Base-by-base conservation (phyloP, 805 yeast genomes). In the Barnettozyma botsteinii region DNA sequence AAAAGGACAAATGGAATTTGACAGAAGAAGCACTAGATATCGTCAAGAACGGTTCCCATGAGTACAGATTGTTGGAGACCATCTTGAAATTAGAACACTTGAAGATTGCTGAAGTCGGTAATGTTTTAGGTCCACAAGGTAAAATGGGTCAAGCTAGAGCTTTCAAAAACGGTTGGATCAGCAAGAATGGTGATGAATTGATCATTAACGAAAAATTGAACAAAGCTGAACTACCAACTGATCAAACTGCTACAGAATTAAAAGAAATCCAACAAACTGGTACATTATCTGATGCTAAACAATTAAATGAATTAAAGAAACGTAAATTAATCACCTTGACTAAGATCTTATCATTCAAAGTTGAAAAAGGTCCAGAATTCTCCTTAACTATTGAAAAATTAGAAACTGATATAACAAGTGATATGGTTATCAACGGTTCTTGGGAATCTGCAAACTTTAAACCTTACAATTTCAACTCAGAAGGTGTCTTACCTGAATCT, bases 121-220 rank as follows among this genome's bases (percentile, higher is more conserved):
- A 79, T 41, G 74, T 81, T 49, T 69, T 91, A 65, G 97, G 97
- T 41, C 68, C 78, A 38, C 78, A 78, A 44, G 98, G 97, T 47
- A 81, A 81, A 53, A 73, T 91, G 49, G 99, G 98, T 48, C 98
- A 93, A 68, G 95, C 95, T 52, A 81, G 89, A 56, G 99, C 98
- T 14, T 94, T 93, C 75, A 91, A 88, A 65, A 89, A 89, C 62
- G 94, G 95, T 31, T 93, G 99, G 99, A 81, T 93, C 55, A 67
- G 75, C 48, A 93, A 94, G 62, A 85, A 82, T 43, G 94, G 91
- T 42, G 95, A 85, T 52, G 78, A 73, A 55, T 73, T 91, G 52
- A 75, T 85, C 37, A 60, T 85, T 22, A 76, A 58, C 37, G 66
- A 60, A 1, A 65, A 78, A 48, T 69, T 81, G 24, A 64, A 69